Percentiles rank a stretch among this genome's conserved stretches.
Conservation (phyloP, 2,329 filamentous ascomycete genomes). For the Emmonsiellopsis sp. region DNA sequence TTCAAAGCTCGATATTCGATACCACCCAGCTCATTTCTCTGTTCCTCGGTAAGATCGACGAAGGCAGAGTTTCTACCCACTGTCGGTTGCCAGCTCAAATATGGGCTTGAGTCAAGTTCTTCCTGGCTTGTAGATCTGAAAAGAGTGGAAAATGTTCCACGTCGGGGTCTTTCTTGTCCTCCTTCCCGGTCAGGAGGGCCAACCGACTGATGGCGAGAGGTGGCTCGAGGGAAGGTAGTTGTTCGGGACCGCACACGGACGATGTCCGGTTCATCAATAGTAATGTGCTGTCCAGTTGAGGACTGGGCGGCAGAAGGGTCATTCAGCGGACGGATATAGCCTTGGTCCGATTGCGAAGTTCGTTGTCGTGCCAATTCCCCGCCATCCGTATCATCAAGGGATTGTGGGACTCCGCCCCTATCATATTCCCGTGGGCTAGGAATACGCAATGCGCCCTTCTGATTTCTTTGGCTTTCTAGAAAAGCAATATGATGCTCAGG, state of each 20-base stretch:
- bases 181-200: constrained; percentile 13
- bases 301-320: constrained; percentile 17
- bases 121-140: constrained; percentile 28
- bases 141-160: constrained; percentile 23
- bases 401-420: constrained; percentile 62
- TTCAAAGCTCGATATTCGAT: constrained; percentile 94
- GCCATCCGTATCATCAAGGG: constrained; percentile 31
- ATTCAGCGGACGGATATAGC: constrained; percentile 8
- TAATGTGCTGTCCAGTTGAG: constrained; percentile 34
- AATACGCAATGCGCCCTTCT: constrained; percentile 71
- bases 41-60: constrained; percentile 75
- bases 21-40: constrained; percentile 88
- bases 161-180: constrained; percentile 17
- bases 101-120: constrained; percentile 58
- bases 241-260: constrained; percentile 24
- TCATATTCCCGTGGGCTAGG: constrained; percentile 89
- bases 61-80: constrained; percentile 91
- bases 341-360: constrained; percentile 18
- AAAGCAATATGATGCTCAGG: constrained; percentile 82
- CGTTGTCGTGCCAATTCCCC: constrained; percentile 25
- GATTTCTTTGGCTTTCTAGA: constrained; percentile 70
- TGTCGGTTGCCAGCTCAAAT: constrained; percentile 89
- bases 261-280: constrained; percentile 39
- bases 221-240: constrained; percentile 30
- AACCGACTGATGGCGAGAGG: constrained; percentile 17